Base-by-base conservation (phyloP, 768 basidiomycete genomes). In the Leccinum uliginosum region DNA sequence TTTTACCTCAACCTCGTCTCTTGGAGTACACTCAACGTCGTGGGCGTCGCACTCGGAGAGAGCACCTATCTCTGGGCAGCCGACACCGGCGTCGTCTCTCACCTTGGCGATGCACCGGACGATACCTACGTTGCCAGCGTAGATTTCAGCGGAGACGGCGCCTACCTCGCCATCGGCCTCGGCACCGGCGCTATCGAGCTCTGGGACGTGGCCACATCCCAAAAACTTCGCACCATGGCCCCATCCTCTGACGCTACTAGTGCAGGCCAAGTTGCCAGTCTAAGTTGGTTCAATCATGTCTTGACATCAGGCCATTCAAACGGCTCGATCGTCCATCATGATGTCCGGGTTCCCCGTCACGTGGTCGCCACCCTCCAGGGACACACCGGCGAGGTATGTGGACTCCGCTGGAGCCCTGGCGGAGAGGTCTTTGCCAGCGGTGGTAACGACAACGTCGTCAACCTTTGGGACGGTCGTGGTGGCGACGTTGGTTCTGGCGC, bases 401-500 rank as follows among this genome's bases (percentile, higher is more conserved):
- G 95, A 3, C 67, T 98, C 52, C 86, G 85, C 56, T 98, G 94
- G 94, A 78, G 94, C 47, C 68, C 78, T 2, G 95, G 95, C 62
- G 93, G 94, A 0, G 88, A 93, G 70, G 76, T 96, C 19, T 79
- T 99, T 23, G 96, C 96, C 0, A 93, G 91, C 62, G 96, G 96
- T 2, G 96, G 94, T 0, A 97, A 98, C 67, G 97, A 98, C 71
- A 98, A 98, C 61, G 93, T 97, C 19, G 94, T 98, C 53, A 96
- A 97, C 66, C 88, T 97, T 50, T 99, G 96, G 96, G 96, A 99
- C 63, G 91, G 87, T 6, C 80, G 91, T 54, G 76, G 90, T 0
- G 83, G 83, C 0, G 82, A 83, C 59, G 80, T 80, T 60, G 54
- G 50, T 50, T 61, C 67, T 1, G 76, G 71, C 4, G 75, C 77